phyloP scores from a whole-genome alignment of 306 rosid genomes.

The Hylodesmum podocarpum region DNA sequence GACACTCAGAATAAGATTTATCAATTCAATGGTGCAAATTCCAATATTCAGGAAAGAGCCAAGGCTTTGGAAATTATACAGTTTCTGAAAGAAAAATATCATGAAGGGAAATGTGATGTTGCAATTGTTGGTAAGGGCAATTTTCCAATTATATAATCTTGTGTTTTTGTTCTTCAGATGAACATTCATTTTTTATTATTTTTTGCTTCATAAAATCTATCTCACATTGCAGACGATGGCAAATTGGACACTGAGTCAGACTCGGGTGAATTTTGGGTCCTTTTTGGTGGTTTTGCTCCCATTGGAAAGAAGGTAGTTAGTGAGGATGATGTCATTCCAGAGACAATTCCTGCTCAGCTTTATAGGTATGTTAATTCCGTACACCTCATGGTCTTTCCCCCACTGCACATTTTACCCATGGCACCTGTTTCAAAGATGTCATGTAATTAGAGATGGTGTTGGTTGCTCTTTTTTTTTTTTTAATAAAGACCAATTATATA shows the following conservation, averaged over 20 bases:
- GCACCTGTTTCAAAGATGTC: background rate
- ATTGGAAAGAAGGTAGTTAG: constrained; percentile 76
- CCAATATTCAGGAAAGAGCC: constrained; percentile 98
- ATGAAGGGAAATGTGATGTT: constrained; percentile 76
- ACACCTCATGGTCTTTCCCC: background rate
- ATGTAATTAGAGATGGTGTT: background rate
- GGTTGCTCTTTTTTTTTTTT: background rate
- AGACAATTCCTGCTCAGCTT: constrained; percentile 68
- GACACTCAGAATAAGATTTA: constrained; percentile 73
- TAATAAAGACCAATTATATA: background rate
- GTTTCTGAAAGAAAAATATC: constrained; percentile 89
- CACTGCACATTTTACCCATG: background rate
- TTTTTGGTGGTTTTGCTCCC: constrained; percentile 98
- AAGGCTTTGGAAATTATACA: constrained; percentile 95
- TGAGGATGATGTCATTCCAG: constrained; percentile 87
- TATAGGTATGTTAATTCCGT: constrained; percentile 51
- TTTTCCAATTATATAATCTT: constrained; percentile 1
- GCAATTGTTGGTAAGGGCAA: constrained; percentile 88
- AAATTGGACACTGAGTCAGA: constrained; percentile 96
- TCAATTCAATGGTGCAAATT: constrained; percentile 98
- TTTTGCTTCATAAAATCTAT: constrained; percentile 22
- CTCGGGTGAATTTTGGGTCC: constrained; percentile 98
- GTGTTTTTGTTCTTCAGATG: constrained; percentile 12
- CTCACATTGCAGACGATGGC: constrained; percentile 76
- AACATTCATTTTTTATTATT: constrained; percentile 11